These are phyloP conservation scores for Anaeromyces robustus DNA, from an alignment of 192 early-diverging fungal species.

Conservation along the genomic window DNA sequence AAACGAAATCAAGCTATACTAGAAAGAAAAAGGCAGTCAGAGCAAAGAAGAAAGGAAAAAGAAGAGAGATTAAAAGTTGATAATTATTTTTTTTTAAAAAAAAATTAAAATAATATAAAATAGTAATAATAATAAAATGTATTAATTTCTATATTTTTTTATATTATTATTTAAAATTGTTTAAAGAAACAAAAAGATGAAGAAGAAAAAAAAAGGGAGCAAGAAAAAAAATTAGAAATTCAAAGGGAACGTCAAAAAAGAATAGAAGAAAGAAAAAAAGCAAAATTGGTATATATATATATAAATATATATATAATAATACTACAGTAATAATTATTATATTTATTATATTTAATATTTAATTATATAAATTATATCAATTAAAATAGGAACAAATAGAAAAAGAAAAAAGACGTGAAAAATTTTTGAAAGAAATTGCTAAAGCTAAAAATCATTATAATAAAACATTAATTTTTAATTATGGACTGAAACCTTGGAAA, in stretches of 20 bases:
- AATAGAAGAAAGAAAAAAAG: neutral
- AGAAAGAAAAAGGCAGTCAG: neutral
- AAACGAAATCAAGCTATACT: neutral
- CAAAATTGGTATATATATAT: neutral
- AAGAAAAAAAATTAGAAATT: neutral
- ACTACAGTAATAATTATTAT: no score
- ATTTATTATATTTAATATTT: no score
- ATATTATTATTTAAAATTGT: neutral
- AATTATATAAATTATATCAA: no score
- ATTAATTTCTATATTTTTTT: no score
- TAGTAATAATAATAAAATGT: neutral
- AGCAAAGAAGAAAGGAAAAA: neutral
- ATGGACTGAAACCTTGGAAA: neutral
- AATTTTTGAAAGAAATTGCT: neutral
- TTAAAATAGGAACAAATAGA: neutral
- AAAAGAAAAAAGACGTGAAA: neutral
- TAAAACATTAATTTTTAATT: neutral
- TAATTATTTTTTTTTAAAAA: no score
- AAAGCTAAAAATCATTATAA: neutral
- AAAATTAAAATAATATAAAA: no score
- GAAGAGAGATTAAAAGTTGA: neutral
- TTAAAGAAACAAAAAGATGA: neutral
- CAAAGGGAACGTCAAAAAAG: neutral
- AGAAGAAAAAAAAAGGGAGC: neutral
- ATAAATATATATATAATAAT: no score